phyloP scores from a whole-genome alignment of 148 eudicot genomes.

The Cornus florida region DNA sequence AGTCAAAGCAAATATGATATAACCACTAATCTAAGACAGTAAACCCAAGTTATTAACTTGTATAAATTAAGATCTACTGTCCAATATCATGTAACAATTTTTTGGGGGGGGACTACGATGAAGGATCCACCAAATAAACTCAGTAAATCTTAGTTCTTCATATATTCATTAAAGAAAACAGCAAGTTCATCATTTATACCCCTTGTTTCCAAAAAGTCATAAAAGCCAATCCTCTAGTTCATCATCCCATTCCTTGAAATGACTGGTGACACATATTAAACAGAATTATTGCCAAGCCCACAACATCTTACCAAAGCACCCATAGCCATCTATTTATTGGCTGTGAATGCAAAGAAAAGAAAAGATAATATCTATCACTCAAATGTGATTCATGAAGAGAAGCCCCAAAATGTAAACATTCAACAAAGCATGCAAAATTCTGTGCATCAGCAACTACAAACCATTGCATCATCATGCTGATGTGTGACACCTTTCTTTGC shows the following conservation, averaged over 20 bases:
- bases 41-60: too few species aligned
- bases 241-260: conserved; percentile 85
- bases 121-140: conserved; percentile 65
- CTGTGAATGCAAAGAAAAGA: background rate
- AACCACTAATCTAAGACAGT: too few species aligned
- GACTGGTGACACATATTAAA: background rate
- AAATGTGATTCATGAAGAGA: background rate
- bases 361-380: background rate
- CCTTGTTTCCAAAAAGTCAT: conserved; percentile 74
- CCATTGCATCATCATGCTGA: background rate
- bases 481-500: background rate
- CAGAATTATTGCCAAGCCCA: conserved; percentile 5
- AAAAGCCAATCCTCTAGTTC: conserved; percentile 65
- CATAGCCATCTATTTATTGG: background rate
- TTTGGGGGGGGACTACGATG: too few species aligned
- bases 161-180: conserved; percentile 59
- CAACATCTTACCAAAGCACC: background rate
- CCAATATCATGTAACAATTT: too few species aligned
- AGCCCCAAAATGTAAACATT: background rate
- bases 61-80: too few species aligned
- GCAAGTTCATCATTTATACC: conserved; percentile 80
- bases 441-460: background rate
- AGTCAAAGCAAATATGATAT: too few species aligned
- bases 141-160: conserved; percentile 59
- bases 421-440: background rate